Percentiles rank a stretch among this genome's conserved stretches.
Conservation (phyloP, 768 basidiomycete genomes). For the Amanita exitialis region DNA sequence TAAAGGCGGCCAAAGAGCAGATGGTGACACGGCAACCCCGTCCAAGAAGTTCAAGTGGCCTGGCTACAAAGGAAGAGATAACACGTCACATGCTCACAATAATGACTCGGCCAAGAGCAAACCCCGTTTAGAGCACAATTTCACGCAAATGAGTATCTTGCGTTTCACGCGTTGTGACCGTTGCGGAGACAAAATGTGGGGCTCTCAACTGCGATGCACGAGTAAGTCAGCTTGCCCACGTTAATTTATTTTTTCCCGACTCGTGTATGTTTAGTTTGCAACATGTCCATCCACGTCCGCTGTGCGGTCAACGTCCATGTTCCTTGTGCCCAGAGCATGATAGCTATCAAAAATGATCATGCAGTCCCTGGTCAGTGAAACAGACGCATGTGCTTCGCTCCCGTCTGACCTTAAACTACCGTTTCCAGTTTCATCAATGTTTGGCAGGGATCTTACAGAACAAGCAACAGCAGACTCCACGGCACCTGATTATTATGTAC, state of each 20-base stretch:
- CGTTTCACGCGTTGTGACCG: constrained; percentile 91
- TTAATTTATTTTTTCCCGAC: background rate
- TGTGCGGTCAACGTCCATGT: constrained; percentile 63
- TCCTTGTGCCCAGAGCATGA: constrained; percentile 49
- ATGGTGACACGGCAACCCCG: constrained; percentile 35
- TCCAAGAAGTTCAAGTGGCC: constrained; percentile 68
- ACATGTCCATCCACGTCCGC: constrained; percentile 78
- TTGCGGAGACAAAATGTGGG: constrained; percentile 98
- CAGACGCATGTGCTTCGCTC: constrained; percentile 3
- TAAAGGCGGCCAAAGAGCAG: constrained; percentile 32
- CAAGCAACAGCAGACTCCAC: constrained; percentile 66
- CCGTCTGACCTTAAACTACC: constrained; percentile 7
- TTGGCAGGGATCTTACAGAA: constrained; percentile 80
- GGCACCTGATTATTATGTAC: constrained; percentile 55
- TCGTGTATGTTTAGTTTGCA: constrained; percentile 48
- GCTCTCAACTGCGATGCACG: constrained; percentile 85
- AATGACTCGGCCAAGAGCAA: constrained; percentile 30
- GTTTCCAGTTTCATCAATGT: constrained; percentile 75
- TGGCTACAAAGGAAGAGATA: constrained; percentile 36
- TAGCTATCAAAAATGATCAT: constrained; percentile 22
- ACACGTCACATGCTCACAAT: constrained; percentile 17
- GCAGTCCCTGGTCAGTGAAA: constrained; percentile 27
- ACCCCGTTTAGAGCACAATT: constrained; percentile 58
- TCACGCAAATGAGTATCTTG: constrained; percentile 82
- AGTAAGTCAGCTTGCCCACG: constrained; percentile 38